phyloP scores from a whole-genome alignment of 1,139 yeast species.

The Sugiyamaella xylanicola region DNA sequence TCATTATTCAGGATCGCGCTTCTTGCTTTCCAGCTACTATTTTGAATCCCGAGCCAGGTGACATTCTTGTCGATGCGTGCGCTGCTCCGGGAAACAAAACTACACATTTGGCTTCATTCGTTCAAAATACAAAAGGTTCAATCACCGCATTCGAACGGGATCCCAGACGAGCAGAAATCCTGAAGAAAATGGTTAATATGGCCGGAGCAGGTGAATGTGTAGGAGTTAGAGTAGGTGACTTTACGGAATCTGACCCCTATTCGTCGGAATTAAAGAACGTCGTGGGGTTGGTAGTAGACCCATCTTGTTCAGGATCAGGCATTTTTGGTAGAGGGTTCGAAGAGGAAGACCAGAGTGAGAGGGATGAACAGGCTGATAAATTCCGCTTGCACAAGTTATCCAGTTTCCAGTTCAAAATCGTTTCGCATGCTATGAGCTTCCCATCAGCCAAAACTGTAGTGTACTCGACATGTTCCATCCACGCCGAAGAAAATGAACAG shows the following conservation, averaged over 20 bases:
- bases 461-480: constrained; percentile 93
- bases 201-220: constrained; percentile 74
- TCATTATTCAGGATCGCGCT: constrained; percentile 93
- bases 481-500: constrained; percentile 88
- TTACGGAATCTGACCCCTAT: constrained; percentile 64
- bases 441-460: constrained; percentile 79
- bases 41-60: constrained; percentile 55
- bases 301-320: constrained; percentile 97
- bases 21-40: constrained; percentile 95
- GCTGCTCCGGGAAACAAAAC: constrained; percentile 99
- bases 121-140: constrained; percentile 42
- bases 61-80: constrained; percentile 72
- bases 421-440: constrained; percentile 83
- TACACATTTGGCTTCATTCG: constrained; percentile 79
- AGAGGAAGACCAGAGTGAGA: constrained; percentile 33
- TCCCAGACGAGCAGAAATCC: constrained; percentile 64
- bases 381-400: constrained; percentile 72
- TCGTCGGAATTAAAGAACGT: constrained; percentile 57
- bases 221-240: constrained; percentile 77
- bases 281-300: constrained; percentile 87
- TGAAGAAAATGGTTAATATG: constrained; percentile 72
- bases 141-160: constrained; percentile 91
- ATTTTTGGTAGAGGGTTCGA: constrained; percentile 85
- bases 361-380: constrained; percentile 45
- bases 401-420: constrained; percentile 81